Conservation (phyloP, 73 alveolate species). For the Tetrahymena malaccensis region DNA sequence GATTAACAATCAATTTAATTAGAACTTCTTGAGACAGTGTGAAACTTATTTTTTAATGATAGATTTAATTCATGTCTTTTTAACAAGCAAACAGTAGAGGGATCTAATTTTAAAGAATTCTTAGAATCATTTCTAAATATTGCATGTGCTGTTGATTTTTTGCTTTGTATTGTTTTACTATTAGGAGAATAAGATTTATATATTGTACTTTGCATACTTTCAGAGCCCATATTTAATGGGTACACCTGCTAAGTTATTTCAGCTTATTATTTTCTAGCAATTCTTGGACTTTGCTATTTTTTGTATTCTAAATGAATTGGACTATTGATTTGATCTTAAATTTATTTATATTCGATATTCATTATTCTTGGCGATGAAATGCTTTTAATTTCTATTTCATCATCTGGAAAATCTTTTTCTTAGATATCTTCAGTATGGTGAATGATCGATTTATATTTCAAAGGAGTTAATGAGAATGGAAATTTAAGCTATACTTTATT, state of each 20-base stretch:
- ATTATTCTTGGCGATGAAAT: neutral
- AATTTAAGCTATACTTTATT: neutral
- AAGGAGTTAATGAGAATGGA: neutral
- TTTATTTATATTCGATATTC: neutral
- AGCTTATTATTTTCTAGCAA: neutral
- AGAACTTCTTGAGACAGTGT: neutral
- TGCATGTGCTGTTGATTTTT: neutral
- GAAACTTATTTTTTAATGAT: neutral
- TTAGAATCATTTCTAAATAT: neutral
- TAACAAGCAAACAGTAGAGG: neutral
- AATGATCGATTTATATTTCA: neutral
- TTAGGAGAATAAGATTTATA: neutral
- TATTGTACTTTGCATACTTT: neutral
- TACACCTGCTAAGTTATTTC: neutral
- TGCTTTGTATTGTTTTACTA: neutral
- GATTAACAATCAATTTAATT: neutral
- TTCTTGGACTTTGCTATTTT: neutral
- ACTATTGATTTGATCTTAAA: neutral
- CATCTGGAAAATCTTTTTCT: neutral
- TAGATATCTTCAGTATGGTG: too few relatives aligned
- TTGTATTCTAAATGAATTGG: neutral
- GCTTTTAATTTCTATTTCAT: neutral
- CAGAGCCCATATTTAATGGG: neutral
- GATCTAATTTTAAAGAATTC: neutral
- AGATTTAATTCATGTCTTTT: neutral